Base-by-base conservation (phyloP, 805 yeast genomes). In the Peterozyma xylosa region DNA sequence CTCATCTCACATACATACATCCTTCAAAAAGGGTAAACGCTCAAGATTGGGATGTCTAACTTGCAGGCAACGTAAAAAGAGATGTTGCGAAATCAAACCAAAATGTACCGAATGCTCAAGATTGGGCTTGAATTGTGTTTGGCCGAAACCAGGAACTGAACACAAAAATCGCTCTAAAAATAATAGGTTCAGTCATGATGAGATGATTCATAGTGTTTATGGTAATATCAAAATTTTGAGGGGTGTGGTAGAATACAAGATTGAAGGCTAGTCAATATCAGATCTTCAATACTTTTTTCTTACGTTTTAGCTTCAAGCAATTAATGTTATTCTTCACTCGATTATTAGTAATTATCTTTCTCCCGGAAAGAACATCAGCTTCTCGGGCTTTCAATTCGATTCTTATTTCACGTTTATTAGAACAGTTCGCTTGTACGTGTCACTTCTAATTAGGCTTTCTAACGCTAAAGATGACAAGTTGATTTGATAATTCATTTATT, bases 41-140 rank as follows among this genome's bases (percentile, higher is more conserved):
- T 78, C 84, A 14, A 68, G 86, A 53, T 68, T 71, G 70, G 95
- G 95, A 0, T 86, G 95, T 57, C 64, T 82, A 37, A 83, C 95
- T 1, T 86, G 95, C 52, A 73, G 93, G 38, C 76, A 74, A 47
- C 63, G 95, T 21, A 86, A 86, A 67, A 86, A 84, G 57, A 70
- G 89, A 44, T 86, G 95, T 51, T 83, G 86, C 54, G 93, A 86
- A 56, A 64, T 70, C 1, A 71, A 71, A 43, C 95, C 95, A 3
- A 59, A 58, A 21, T 86, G 95, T 54, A 57, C 66, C 1, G 89
- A 85, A 52, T 86, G 95, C 59, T 50, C 60, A n/a, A 63, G 93
- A 42, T 66, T 86, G 21, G 68, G 78, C 11, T 65, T 85, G 40
- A 73, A 68, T 42, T 86, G 95, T 56, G 66, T 70, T 21, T 86